Conservation (phyloP, 495 filamentous ascomycete genomes). For the Chaetomidium leptoderma region DNA sequence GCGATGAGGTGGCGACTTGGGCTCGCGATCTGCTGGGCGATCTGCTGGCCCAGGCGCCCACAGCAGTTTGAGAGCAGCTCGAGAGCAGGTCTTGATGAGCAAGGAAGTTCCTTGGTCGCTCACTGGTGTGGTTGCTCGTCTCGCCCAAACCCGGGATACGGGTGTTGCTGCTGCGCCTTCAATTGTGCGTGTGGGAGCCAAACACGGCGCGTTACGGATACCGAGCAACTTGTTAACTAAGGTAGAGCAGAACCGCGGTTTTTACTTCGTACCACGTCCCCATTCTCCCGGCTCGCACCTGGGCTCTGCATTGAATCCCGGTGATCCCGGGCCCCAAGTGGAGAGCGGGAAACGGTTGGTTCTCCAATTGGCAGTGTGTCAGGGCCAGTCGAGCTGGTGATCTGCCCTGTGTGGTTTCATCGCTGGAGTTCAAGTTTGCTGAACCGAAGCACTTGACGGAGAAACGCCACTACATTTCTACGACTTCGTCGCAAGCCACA, state of each 20-base stretch:
- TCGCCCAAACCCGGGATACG: not conserved
- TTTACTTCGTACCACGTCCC: too few species aligned
- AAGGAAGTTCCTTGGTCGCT: not conserved
- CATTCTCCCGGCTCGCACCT: too few species aligned
- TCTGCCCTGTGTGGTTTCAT: not conserved
- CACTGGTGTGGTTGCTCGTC: not conserved
- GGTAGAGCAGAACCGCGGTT: not conserved
- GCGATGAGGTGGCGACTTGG: constrained; percentile 1
- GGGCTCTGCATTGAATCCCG: not conserved
- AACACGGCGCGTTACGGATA: constrained; percentile 9
- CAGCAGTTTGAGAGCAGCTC: not conserved
- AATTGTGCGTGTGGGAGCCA: constrained; percentile 3
- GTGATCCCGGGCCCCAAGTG: not conserved
- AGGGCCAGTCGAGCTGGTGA: not conserved
- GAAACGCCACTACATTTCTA: not conserved
- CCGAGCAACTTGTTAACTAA: constrained; percentile 15
- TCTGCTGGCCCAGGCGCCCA: not conserved
- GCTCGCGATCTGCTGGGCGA: not conserved
- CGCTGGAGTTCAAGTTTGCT: not conserved
- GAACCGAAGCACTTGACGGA: not conserved
- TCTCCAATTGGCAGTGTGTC: not conserved
- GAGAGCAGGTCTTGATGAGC: not conserved
- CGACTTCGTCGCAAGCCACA: not conserved
- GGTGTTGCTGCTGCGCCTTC: constrained; percentile 5
- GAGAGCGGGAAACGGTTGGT: not conserved